These are phyloP conservation scores for Pseudotulostoma volvatum DNA, from an alignment of 495 filamentous ascomycete genomes.

Conservation along the genomic window DNA sequence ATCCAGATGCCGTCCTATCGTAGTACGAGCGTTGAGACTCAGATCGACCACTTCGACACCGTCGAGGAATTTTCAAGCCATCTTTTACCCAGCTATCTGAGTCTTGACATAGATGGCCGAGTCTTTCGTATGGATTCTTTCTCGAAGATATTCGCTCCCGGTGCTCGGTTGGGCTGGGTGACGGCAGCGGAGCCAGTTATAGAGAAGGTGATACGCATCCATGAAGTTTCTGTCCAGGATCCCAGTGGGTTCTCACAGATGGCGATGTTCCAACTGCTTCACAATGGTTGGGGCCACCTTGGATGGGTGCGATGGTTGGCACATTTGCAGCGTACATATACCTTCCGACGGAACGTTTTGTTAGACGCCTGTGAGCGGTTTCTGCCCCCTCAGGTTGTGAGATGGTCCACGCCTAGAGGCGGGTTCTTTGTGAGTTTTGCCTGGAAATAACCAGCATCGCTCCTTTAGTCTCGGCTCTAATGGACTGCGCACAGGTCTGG, in stretches of 20 bases:
- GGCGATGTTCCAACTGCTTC: constrained; percentile 59
- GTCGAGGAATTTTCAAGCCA: constrained; percentile 69
- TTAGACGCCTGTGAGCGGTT: too few species aligned
- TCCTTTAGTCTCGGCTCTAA: too few species aligned
- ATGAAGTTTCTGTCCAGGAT: constrained; percentile 60
- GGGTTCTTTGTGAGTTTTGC: too few species aligned
- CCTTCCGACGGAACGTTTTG: too few species aligned
- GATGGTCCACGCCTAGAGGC: too few species aligned
- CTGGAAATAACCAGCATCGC: too few species aligned
- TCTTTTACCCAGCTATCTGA: constrained; percentile 60
- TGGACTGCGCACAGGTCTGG: too few species aligned
- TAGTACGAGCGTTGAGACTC: constrained; percentile 5
- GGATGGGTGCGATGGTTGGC: too few species aligned
- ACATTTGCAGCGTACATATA: too few species aligned
- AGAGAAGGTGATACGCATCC: constrained; percentile 56
- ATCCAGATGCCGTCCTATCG: constrained; percentile 62
- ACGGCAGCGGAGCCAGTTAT: constrained; percentile 63
- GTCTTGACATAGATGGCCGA: constrained; percentile 69
- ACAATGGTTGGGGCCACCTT: too few species aligned
- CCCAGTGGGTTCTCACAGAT: constrained; percentile 79
- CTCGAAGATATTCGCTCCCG: constrained; percentile 67
- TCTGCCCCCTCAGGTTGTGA: too few species aligned
- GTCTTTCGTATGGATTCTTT: constrained; percentile 76
- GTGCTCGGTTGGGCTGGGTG: constrained; percentile 61
- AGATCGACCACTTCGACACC: constrained; percentile 19